Percentiles rank a stretch among this genome's conserved stretches.
Evolutionary conservation across 768 basidiomycete genomes (phyloP).

Genomic region (Suillus decipiens): DNA sequence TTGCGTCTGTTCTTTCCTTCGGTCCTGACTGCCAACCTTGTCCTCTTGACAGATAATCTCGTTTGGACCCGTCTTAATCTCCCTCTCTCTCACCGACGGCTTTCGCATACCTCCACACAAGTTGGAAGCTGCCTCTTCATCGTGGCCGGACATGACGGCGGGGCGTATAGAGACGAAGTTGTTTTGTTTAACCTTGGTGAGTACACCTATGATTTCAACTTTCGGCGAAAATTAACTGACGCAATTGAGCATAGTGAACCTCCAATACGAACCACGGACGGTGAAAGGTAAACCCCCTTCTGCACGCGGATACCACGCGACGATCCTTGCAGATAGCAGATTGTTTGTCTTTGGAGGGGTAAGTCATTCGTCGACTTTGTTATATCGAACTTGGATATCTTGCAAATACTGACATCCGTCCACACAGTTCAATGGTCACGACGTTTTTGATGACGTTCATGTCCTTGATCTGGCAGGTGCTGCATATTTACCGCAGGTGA

Average conservation of each 20-base stretch:
- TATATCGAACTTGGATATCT: background rate
- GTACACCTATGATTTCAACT: slow-evolving; percentile 12
- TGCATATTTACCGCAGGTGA: slow-evolving; percentile 90
- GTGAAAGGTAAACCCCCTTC: slow-evolving; percentile 69
- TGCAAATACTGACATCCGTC: slow-evolving; percentile 14
- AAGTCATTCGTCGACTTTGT: slow-evolving; percentile 13
- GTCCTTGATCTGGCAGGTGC: slow-evolving; percentile 84
- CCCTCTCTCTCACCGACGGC: slow-evolving; percentile 48
- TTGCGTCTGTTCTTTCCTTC: background rate
- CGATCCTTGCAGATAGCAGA: slow-evolving; percentile 80
- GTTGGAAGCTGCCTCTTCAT: slow-evolving; percentile 93
- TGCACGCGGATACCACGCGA: slow-evolving; percentile 82
- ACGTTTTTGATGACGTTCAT: slow-evolving; percentile 83
- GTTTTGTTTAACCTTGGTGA: slow-evolving; percentile 86
- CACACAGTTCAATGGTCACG: slow-evolving; percentile 69
- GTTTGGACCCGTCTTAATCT: slow-evolving; percentile 30
- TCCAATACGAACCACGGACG: slow-evolving; percentile 78
- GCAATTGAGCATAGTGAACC: slow-evolving; percentile 56
- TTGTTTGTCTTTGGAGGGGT: slow-evolving; percentile 84
- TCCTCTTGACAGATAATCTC: slow-evolving; percentile 24
- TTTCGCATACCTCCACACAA: slow-evolving; percentile 86
- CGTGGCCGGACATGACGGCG: slow-evolving; percentile 85
- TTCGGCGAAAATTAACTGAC: background rate
- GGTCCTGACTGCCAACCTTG: background rate
- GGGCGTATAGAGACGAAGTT: slow-evolving; percentile 71